A percentile compares a stretch with the other conserved stretches of the same genome.
Evolutionary conservation across 108 stramenopile species (phyloP).

Genomic region (Asterionellopsis glacialis): DNA sequence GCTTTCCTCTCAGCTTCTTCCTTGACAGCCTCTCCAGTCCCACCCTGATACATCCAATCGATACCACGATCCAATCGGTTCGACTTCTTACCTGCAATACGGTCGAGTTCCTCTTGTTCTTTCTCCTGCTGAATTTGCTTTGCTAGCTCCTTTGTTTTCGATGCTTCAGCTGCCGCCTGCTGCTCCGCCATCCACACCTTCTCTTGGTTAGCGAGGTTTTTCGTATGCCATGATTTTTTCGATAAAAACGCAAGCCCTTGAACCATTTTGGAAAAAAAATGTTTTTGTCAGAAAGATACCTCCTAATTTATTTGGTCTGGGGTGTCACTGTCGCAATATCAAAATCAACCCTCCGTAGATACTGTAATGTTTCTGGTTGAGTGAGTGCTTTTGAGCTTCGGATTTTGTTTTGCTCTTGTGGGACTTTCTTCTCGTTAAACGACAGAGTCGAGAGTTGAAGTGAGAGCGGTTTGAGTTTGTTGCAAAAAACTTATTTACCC

Average conservation of each 20-base stretch:
- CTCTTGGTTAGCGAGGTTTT: slow-evolving; percentile 91
- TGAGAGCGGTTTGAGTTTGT: too few species aligned
- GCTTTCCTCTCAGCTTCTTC: slow-evolving; percentile 65
- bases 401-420: too few species aligned
- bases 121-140: slow-evolving; percentile 89
- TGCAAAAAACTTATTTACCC: too few species aligned
- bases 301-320: too few species aligned
- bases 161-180: slow-evolving; percentile 72
- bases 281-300: too few species aligned
- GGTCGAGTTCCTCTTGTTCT: slow-evolving; percentile 85
- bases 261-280: slow-evolving; percentile 28
- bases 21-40: slow-evolving; percentile 24
- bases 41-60: slow-evolving; percentile 91
- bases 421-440: too few species aligned
- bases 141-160: slow-evolving; percentile 78
- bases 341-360: too few species aligned
- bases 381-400: too few species aligned
- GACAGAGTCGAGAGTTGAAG: too few species aligned
- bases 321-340: too few species aligned
- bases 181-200: slow-evolving; percentile 95
- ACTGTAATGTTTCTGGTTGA: too few species aligned
- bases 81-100: slow-evolving; percentile 60
- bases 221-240: slow-evolving; percentile 95
- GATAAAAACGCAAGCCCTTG: slow-evolving; percentile 87
- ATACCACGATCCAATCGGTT: slow-evolving; percentile 72